A percentile compares a stretch with the other conserved stretches of the same genome.
Evolutionary conservation across 1,284 basidiomycete genomes (phyloP).

Genomic region (Malassezia dermatis): DNA sequence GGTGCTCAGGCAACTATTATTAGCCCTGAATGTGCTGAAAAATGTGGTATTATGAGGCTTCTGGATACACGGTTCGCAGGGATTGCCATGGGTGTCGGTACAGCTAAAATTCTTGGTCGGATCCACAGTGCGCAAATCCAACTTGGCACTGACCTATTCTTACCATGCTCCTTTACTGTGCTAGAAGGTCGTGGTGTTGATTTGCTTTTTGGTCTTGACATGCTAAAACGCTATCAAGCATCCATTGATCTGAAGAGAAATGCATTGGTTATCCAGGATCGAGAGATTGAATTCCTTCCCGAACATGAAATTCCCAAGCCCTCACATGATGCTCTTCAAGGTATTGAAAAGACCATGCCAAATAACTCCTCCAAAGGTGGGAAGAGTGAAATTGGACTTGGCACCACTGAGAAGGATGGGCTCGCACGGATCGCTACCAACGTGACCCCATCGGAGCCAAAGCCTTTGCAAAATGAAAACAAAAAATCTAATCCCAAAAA

Average conservation of each 20-base stretch:
- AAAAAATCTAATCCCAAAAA: neutral
- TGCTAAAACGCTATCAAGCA: constrained; percentile 94
- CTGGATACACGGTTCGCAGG: constrained; percentile 78
- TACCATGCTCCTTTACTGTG: constrained; percentile 87
- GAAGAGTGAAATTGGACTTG: too few relatives aligned
- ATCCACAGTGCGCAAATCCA: constrained; percentile 89
- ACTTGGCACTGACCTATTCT: constrained; percentile 62
- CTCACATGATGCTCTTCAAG: constrained; percentile 27
- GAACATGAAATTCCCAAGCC: constrained; percentile 78
- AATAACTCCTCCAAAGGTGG: too few relatives aligned
- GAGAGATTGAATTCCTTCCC: constrained; percentile 73
- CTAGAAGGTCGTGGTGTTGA: constrained; percentile 90
- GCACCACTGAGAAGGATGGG: neutral
- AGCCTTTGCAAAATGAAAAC: constrained; percentile 25
- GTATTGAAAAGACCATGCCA: neutral
- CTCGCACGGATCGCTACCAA: neutral
- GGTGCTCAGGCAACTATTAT: constrained; percentile 91
- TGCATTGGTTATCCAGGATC: constrained; percentile 74
- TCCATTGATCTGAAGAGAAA: constrained; percentile 83
- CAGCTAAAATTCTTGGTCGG: constrained; percentile 83
- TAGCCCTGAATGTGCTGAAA: constrained; percentile 85
- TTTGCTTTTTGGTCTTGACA: constrained; percentile 87
- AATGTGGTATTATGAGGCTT: constrained; percentile 87
- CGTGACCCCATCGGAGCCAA: neutral
- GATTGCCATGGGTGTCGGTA: constrained; percentile 88